Evolutionary conservation across 306 rosid genomes (phyloP).

Genomic region (Acacia melanoxylon): DNA sequence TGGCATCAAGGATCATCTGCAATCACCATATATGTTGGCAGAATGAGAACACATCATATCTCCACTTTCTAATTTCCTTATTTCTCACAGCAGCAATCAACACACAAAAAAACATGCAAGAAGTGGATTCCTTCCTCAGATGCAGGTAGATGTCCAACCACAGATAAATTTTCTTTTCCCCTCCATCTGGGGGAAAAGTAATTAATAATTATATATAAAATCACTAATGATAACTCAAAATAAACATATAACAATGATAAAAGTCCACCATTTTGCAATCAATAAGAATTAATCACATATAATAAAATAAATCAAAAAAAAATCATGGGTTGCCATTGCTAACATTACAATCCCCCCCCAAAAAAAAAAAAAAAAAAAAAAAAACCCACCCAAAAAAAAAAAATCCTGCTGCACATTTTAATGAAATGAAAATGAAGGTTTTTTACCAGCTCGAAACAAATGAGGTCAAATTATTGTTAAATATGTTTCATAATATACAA

Average conservation of each 20-base stretch:
- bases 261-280: no score
- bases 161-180: background rate
- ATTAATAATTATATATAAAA: background rate
- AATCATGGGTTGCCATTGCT: background rate
- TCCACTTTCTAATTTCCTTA: background rate
- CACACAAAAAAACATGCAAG: conserved; percentile 1
- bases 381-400: no score
- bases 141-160: background rate
- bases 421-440: background rate
- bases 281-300: background rate
- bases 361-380: no score
- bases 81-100: background rate
- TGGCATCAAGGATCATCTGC: conserved; percentile 89
- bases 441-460: background rate
- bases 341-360: background rate
- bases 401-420: background rate
- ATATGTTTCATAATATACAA: background rate
- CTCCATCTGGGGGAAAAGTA: background rate
- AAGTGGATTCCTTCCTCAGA: background rate
- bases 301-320: background rate
- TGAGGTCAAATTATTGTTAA: background rate
- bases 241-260: no score
- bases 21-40: conserved; percentile 18
- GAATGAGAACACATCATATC: background rate
- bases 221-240: background rate